Evolutionary conservation across 2,329 filamentous ascomycete genomes (phyloP).

Genomic region (Coniella vitis): DNA sequence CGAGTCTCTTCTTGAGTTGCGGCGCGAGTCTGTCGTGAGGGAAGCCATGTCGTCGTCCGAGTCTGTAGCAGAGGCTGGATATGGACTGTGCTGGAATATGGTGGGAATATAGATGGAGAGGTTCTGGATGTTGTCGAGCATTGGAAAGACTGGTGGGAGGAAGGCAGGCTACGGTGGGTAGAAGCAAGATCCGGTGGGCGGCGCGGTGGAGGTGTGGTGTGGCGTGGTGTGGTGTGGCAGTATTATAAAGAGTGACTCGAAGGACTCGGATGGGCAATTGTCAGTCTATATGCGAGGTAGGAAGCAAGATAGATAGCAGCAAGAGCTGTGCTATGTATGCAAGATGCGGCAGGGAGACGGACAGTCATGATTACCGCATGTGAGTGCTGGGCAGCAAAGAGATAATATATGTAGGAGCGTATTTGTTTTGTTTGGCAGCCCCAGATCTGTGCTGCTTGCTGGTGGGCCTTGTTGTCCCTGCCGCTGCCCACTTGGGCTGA

Average conservation of each 20-base stretch:
- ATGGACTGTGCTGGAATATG: conserved; percentile 10
- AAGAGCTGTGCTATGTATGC: conserved; percentile 12
- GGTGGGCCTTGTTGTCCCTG: conserved; percentile 9
- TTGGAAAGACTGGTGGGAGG: not conserved
- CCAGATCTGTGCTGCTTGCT: too few relatives aligned
- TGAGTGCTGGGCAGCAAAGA: not conserved
- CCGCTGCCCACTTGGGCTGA: conserved; percentile 16
- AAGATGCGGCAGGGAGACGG: conserved; percentile 6
- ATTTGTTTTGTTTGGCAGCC: not conserved
- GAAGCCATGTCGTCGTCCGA: conserved; percentile 28
- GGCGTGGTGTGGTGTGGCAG: not conserved
- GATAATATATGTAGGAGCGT: not conserved
- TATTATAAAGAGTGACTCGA: not conserved
- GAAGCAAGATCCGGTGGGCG: too few relatives aligned
- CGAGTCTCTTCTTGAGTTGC: conserved; percentile 30
- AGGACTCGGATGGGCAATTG: conserved; percentile 1
- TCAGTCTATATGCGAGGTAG: conserved; percentile 8
- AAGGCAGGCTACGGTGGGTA: too few relatives aligned
- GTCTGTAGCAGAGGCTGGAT: conserved; percentile 2
- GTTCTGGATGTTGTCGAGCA: conserved; percentile 16
- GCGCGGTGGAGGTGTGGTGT: not conserved
- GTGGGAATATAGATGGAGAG: conserved; percentile 12
- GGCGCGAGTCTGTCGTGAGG: conserved; percentile 28
- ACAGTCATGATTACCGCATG: not conserved
- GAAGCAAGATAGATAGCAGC: conserved; percentile 1